These are phyloP conservation scores for Yamagishiella unicocca DNA, from an alignment of 139 green algal genomes.

Conservation along the genomic window DNA sequence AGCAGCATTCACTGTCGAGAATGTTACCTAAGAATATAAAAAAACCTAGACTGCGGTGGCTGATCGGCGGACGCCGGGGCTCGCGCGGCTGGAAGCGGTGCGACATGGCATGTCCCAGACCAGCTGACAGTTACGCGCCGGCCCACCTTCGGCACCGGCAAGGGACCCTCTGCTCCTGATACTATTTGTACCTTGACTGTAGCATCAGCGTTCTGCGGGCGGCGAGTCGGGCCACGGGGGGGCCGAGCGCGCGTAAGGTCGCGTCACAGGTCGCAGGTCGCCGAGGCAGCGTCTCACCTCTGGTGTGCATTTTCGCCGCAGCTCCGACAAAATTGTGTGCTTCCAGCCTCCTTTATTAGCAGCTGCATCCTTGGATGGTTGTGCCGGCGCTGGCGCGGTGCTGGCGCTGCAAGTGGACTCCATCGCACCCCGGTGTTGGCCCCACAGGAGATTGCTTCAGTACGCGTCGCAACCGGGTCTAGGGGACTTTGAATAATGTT, in stretches of 20 bases:
- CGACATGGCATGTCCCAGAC: no score
- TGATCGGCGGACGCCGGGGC: no score
- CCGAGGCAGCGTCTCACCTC: neutral
- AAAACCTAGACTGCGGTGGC: no score
- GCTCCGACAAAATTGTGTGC: neutral
- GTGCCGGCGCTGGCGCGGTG: neutral
- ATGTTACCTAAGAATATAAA: no score
- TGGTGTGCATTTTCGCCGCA: neutral
- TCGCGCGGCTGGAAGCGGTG: no score
- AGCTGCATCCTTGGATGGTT: neutral
- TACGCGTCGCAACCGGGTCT: no score
- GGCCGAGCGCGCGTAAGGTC: neutral
- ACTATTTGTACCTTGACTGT: conserved; percentile 15
- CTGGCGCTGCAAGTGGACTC: neutral
- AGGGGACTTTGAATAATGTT: no score
- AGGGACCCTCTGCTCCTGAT: neutral
- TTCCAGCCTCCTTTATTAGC: neutral
- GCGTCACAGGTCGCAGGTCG: neutral
- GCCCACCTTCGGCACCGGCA: conserved; percentile 8
- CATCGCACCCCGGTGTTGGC: no score
- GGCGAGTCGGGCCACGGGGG: neutral
- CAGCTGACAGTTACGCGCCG: no score
- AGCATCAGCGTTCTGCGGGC: neutral
- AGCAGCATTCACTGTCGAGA: no score
- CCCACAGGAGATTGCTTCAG: no score